Conservation (phyloP, 2,329 filamentous ascomycete genomes). For the Penicillium capsulatum region DNA sequence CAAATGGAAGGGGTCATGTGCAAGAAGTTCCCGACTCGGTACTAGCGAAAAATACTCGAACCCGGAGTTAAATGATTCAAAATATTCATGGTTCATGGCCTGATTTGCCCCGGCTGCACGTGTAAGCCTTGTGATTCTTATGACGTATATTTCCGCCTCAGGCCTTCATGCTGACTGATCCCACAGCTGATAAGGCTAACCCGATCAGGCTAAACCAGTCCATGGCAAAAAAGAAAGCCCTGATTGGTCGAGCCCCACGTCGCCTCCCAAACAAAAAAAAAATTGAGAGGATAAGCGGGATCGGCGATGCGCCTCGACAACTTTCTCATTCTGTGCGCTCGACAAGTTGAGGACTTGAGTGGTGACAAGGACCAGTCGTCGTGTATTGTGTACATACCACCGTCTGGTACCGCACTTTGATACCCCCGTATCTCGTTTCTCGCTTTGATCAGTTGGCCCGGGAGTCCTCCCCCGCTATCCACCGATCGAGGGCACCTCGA, state of each 20-base stretch:
- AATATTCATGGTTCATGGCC: too few relatives aligned
- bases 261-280: constrained; percentile 22
- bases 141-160: too few relatives aligned
- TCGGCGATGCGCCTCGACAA: constrained; percentile 8
- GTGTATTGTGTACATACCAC: constrained; percentile 11
- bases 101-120: too few relatives aligned
- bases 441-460: constrained; percentile 8
- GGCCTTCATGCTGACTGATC: too few relatives aligned
- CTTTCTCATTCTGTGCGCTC: constrained; percentile 6
- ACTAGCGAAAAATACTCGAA: too few relatives aligned
- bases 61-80: too few relatives aligned
- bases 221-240: constrained; percentile 7
- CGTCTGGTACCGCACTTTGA: constrained; percentile 5
- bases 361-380: constrained; percentile 3
- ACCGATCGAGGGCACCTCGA: constrained; percentile 2
- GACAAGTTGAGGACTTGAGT: constrained; percentile 1
- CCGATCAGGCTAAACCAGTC: constrained; percentile 5
- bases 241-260: constrained; percentile 14
- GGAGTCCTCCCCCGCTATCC: constrained; percentile 5
- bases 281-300: constrained; percentile 20
- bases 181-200: constrained; percentile 14
- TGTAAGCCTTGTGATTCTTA: too few relatives aligned
- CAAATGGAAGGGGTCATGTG: too few relatives aligned
- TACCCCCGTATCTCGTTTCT: neutral
- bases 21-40: too few relatives aligned